Evolutionary conservation across 2,329 filamentous ascomycete genomes (phyloP).

Genomic region (Dactylonectria estremocensis): DNA sequence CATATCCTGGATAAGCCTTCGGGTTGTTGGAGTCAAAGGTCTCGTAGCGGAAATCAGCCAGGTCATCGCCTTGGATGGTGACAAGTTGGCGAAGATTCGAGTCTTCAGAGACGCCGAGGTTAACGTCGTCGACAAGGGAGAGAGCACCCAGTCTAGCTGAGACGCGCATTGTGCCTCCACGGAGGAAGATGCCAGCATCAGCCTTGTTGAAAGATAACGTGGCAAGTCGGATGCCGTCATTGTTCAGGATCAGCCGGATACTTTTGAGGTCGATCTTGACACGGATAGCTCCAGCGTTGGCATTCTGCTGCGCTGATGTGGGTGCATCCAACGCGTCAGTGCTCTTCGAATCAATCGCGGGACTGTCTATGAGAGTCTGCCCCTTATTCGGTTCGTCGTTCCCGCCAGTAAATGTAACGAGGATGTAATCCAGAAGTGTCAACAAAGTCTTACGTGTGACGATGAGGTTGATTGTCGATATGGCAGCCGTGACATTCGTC

Average conservation of each 20-base stretch:
- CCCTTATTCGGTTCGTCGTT: constrained; percentile 57
- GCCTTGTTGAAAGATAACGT: constrained; percentile 94
- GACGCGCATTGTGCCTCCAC: constrained; percentile 88
- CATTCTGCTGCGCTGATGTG: constrained; percentile 52
- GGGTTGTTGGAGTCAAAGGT: constrained; percentile 84
- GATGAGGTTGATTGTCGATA: constrained; percentile 96
- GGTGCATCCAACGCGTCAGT: constrained; percentile 55
- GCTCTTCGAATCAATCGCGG: constrained; percentile 54
- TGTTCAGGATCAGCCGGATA: constrained; percentile 95
- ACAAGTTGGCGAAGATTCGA: constrained; percentile 90
- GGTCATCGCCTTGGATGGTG: constrained; percentile 94
- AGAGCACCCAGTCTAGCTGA: constrained; percentile 90
- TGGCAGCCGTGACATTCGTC: constrained; percentile 89
- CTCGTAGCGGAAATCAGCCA: constrained; percentile 98
- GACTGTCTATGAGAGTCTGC: constrained; percentile 57
- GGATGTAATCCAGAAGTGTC: constrained; percentile 93
- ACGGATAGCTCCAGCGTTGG: constrained; percentile 80
- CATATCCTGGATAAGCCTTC: constrained; percentile 90
- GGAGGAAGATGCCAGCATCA: constrained; percentile 90
- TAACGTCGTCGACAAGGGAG: constrained; percentile 92
- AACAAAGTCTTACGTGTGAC: constrained; percentile 94
- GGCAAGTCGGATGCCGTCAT: constrained; percentile 94
- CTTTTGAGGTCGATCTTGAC: constrained; percentile 95
- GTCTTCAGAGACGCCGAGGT: constrained; percentile 85
- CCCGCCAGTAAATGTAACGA: constrained; percentile 86